A percentile compares a stretch with the other conserved stretches of the same genome.
Evolutionary conservation across 805 yeast genomes (phyloP).

Genomic region (Lipomyces starkeyi): DNA sequence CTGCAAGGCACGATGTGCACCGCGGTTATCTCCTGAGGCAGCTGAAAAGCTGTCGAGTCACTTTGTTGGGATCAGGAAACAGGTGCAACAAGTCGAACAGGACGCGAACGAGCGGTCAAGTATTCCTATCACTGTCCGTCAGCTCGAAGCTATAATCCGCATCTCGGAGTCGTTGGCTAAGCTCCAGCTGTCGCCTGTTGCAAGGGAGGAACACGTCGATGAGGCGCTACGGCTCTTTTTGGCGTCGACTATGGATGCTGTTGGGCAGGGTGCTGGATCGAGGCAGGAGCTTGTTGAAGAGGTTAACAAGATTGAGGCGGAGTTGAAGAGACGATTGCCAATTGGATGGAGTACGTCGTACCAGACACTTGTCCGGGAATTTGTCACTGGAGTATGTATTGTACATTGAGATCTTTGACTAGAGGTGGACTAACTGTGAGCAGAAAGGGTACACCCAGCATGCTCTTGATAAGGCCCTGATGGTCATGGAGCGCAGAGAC

Average conservation of each 20-base stretch:
- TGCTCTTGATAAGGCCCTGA: slow-evolving; percentile 82
- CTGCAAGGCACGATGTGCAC: slow-evolving; percentile 86
- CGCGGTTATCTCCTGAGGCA: slow-evolving; percentile 86
- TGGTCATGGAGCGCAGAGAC: slow-evolving; percentile 82
- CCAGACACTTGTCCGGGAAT: slow-evolving; percentile 80
- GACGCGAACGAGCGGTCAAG: slow-evolving; percentile 88
- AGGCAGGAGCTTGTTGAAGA: slow-evolving; percentile 60
- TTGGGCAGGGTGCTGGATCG: slow-evolving; percentile 63
- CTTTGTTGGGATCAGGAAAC: slow-evolving; percentile 86
- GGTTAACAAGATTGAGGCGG: slow-evolving; percentile 79
- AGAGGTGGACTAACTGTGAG: background rate
- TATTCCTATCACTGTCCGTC: slow-evolving; percentile 97
- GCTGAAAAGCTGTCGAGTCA: slow-evolving; percentile 88
- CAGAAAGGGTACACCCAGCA: slow-evolving; percentile 58
- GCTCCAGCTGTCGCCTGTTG: slow-evolving; percentile 78
- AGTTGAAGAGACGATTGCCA: slow-evolving; percentile 86
- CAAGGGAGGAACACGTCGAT: slow-evolving; percentile 86
- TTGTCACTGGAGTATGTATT: slow-evolving; percentile 47
- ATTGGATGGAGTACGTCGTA: slow-evolving; percentile 96
- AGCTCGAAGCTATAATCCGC: slow-evolving; percentile 95
- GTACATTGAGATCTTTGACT: slow-evolving; percentile 26
- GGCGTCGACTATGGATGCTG: slow-evolving; percentile 98
- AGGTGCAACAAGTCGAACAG: slow-evolving; percentile 78
- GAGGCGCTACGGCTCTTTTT: slow-evolving; percentile 93
- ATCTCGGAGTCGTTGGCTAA: slow-evolving; percentile 94